A percentile compares a stretch with the other conserved stretches of the same genome.
Evolutionary conservation across 495 filamentous ascomycete genomes (phyloP).

Genomic region (Daldinia decipiens): DNA sequence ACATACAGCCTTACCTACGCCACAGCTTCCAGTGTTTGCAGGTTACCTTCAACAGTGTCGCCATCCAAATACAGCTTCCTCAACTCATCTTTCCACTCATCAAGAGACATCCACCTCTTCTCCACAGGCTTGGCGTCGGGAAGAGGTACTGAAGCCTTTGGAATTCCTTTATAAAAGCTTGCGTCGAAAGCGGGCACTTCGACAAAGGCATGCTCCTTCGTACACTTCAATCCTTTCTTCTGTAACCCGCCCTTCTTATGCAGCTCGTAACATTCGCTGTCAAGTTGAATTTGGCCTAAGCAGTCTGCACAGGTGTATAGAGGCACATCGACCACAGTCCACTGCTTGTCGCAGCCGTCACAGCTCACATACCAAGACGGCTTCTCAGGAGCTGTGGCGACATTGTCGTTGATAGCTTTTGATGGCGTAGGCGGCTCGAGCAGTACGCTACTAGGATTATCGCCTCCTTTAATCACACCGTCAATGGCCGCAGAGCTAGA

Average conservation of each 20-base stretch:
- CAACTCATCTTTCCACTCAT: conserved; percentile 53
- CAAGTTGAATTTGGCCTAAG: conserved; percentile 29
- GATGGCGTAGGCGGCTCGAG: not conserved
- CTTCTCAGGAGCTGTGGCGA: conserved; percentile 3
- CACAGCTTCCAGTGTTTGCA: not conserved
- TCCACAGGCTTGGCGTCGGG: conserved; percentile 27
- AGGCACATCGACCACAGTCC: conserved; percentile 36
- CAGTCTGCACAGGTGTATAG: conserved; percentile 43
- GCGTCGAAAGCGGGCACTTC: conserved; percentile 52
- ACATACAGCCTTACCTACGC: not conserved
- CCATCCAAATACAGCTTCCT: conserved; percentile 38
- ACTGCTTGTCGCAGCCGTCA: conserved; percentile 41
- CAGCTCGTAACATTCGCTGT: conserved; percentile 48
- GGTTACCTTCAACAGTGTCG: not conserved
- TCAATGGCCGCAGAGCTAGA: not conserved
- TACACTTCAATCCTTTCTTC: conserved; percentile 46
- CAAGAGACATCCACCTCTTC: conserved; percentile 49
- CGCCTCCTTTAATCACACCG: not conserved
- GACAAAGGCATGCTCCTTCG: conserved; percentile 52
- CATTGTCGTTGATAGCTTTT: not conserved
- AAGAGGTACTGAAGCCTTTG: conserved; percentile 34
- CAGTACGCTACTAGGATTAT: not conserved
- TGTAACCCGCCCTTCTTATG: conserved; percentile 42
- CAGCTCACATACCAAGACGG: conserved; percentile 37
- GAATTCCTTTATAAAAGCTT: conserved; percentile 45